phyloP scores from a whole-genome alignment of 2,329 filamentous ascomycete genomes.

The Fusarium xylarioides region DNA sequence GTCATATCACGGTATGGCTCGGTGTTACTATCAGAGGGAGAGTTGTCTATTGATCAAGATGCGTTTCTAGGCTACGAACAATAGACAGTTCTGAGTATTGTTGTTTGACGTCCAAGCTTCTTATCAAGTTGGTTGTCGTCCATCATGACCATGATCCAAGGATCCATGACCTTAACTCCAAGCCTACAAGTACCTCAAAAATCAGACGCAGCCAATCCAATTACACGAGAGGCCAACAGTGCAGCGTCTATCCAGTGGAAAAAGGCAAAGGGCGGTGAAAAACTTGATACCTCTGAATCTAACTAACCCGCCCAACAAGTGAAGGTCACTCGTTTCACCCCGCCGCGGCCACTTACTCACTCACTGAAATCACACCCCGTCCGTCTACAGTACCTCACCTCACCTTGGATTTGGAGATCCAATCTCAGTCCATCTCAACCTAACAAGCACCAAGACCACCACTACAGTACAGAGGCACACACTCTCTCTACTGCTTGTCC shows the following conservation, averaged over 20 bases:
- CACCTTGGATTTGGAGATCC: slow-evolving; percentile 34
- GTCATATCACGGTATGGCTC: slow-evolving; percentile 6
- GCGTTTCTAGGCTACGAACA: too few species aligned
- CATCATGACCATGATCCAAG: slow-evolving; percentile 28
- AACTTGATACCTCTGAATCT: slow-evolving; percentile 32
- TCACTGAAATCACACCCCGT: slow-evolving; percentile 20
- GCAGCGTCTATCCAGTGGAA: slow-evolving; percentile 28
- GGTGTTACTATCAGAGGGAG: slow-evolving; percentile 1
- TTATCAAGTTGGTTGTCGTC: neutral
- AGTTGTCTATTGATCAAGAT: neutral
- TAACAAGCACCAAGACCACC: neutral
- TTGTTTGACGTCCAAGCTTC: slow-evolving; percentile 23
- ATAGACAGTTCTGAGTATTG: neutral
- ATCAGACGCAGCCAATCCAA: slow-evolving; percentile 15
- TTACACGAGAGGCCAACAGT: slow-evolving; percentile 23
- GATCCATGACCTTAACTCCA: slow-evolving; percentile 5
- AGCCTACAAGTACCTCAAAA: slow-evolving; percentile 23
- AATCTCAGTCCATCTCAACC: slow-evolving; percentile 33
- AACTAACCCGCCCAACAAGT: slow-evolving; percentile 36
- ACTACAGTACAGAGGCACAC: neutral
- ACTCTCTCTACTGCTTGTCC: neutral
- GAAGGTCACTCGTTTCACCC: slow-evolving; percentile 32
- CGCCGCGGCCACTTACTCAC: slow-evolving; percentile 11
- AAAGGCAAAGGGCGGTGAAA: slow-evolving; percentile 42
- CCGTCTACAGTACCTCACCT: neutral